Evolutionary conservation across 192 early-diverging fungal genomes (phyloP), one percentile per base, ranked within the genome.

Genomic region (Kickxella alabastrina): DNA sequence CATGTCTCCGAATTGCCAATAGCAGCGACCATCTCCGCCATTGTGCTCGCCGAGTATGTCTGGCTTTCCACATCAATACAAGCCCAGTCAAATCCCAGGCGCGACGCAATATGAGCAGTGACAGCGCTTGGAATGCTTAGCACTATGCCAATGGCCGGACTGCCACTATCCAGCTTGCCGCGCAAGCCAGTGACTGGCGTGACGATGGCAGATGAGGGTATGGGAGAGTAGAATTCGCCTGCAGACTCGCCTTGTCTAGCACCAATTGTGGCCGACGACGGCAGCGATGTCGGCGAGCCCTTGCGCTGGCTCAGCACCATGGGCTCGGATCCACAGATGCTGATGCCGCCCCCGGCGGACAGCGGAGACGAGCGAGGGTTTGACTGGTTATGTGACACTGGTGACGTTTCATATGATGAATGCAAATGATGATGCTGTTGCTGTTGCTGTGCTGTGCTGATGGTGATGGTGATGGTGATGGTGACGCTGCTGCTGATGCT

Each of bases 81-180:
- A 17, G 73, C 73, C 66, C 66, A 76, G 48, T 69, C 73, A 18
- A 57, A 76, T 7, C 73, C 73, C 21, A 70, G 53, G 1, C 62
- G 40, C 22, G 73, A 51, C 0, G 62, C 62, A 0, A 60, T 13
- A 10, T 41, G 52, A 12, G 73, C 73, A 6, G 62, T 53, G 4
- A 52, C 56, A 10, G 58, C 52, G 49, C 73, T 76, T 3, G 73
- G 52, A 26, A 68, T 62, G 53, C 43, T 54, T 12, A 76, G 61
- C 43, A 61, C 52, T 22, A 76, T 62, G 43, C 73, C 73, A 32
- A 46, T 49, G 10, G 62, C 62, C 7, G 50, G 28, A 7, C 26
- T n/a, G 37, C 25, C 57, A 17, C 18, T 29, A 17, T 44, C 50
- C 27, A 76, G 54, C 57, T 54, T 64, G 4, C 51, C 28, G 35